Evolutionary conservation across 2,329 filamentous ascomycete species (phyloP), one percentile per base, ranked within the genome.

Genomic region (Biscogniauxia mediterranea): DNA sequence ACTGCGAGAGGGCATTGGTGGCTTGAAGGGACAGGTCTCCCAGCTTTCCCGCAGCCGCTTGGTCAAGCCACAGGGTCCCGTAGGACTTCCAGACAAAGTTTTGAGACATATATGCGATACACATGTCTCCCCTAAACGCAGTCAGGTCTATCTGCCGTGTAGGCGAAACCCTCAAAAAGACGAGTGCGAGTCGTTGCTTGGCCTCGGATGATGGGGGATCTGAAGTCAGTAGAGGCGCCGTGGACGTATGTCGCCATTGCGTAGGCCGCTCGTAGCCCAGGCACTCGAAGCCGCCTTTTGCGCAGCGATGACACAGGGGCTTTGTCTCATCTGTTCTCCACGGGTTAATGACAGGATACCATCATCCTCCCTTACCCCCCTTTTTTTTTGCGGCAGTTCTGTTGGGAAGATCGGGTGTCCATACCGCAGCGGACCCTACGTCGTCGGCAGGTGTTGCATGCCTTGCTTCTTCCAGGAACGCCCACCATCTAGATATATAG

Each of bases 81-180:
- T 67, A 67, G 2, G 65, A 61, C n/a, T 56, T 64, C 65, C 65
- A 67, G 21, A 67, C 52, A 15, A 67, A 67, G 19, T 67, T 67
- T 5, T 51, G 46, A 38, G 65, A 64, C 57, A 66, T 64, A 15
- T 62, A 59, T 20, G 65, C 59, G 2, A 54, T 7, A n/a, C 38
- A 46, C 5, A 46, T n/a, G 15, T 46, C 15, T n/a, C 17, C 38
- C 11, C 15, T 46, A n/a, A 46, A 46, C 6, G 38, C 38, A 11
- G 38, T 2, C 38, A 46, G 11, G 38, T 46, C 15, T 15, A 46
- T 46, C 38, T 46, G 38, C 11, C 38, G 38, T n/a, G 38, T n/a
- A n/a, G 38, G 38, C 11, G 38, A 15, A 17, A n/a, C 38, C 15
- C 6, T 11, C 13, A 6, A 4, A 13, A 6, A 32, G 28, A 46